These are phyloP conservation scores for Plasmodium inui DNA, from an alignment of 169 alveolate genomes.

Conservation along the genomic window DNA sequence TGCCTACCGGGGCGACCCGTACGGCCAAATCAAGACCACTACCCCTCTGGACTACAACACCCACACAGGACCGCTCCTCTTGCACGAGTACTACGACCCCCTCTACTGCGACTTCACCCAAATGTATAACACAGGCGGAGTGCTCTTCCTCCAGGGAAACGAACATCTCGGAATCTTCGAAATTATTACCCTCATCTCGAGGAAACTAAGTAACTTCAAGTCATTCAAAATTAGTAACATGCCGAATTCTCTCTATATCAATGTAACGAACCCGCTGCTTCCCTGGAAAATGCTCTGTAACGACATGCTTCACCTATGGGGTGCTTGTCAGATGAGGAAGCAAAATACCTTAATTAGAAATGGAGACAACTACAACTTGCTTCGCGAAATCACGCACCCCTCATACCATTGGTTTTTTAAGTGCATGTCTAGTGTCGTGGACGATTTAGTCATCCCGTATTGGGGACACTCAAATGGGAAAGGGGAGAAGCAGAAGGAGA, in stretches of 20 bases:
- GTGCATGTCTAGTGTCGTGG: conserved; percentile 72
- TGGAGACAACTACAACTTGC: conserved; percentile 74
- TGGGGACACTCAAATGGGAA: not conserved
- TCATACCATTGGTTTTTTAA: conserved; percentile 80
- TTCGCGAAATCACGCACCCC: conserved; percentile 80
- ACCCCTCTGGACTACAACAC: conserved; percentile 50
- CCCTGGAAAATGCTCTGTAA: conserved; percentile 82
- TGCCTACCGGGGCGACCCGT: not conserved
- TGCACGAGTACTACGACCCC: conserved; percentile 81
- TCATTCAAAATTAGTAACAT: conserved; percentile 78
- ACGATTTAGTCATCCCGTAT: conserved; percentile 75
- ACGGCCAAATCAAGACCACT: conserved; percentile 28
- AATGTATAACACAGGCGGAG: conserved; percentile 77
- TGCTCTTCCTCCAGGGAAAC: conserved; percentile 77
- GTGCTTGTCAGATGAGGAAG: conserved; percentile 72
- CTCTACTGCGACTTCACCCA: conserved; percentile 74
- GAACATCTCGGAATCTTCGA: conserved; percentile 78
- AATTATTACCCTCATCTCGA: conserved; percentile 52
- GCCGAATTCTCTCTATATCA: conserved; percentile 79
- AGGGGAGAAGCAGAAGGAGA: not conserved
- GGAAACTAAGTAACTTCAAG: conserved; percentile 68
- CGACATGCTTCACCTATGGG: conserved; percentile 77
- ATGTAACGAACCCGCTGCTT: conserved; percentile 77
- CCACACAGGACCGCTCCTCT: conserved; percentile 76
- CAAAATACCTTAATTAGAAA: conserved; percentile 45